Conservation (phyloP, 2,329 filamentous ascomycete genomes). For the Trichoderma polysporum region DNA sequence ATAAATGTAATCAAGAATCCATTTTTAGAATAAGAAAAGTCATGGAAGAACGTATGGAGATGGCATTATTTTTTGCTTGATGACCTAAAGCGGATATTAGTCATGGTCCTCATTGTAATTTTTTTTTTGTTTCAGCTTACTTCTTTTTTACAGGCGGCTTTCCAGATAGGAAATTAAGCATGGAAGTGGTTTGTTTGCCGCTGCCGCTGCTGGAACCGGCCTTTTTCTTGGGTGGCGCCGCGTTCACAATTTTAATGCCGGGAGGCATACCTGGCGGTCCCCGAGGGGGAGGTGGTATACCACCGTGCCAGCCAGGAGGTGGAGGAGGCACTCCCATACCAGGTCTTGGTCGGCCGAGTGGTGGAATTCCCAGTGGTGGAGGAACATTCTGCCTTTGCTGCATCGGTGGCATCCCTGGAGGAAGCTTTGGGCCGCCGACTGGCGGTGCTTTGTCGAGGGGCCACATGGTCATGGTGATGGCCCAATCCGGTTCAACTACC, state of each 20-base stretch:
- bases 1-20: conserved; percentile 1
- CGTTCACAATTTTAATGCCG: conserved; percentile 24
- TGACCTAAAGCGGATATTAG: not conserved
- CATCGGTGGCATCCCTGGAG: conserved; percentile 22
- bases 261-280: not conserved
- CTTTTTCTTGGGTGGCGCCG: conserved; percentile 22
- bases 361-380: conserved; percentile 18
- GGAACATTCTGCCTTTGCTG: not conserved
- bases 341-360: conserved; percentile 21
- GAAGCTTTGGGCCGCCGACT: conserved; percentile 25
- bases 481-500: conserved; percentile 70
- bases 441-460: conserved; percentile 49
- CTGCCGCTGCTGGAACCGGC: conserved; percentile 20
- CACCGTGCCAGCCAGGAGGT: conserved; percentile 24
- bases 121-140: conserved; percentile 19
- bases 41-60: not conserved
- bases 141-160: conserved; percentile 27
- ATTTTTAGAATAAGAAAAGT: conserved; percentile 10
- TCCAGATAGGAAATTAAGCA: conserved; percentile 26
- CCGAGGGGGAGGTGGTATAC: not conserved
- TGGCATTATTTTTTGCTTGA: conserved; percentile 24
- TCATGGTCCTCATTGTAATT: not conserved
- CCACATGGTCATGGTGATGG: conserved; percentile 59
- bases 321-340: not conserved
- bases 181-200: conserved; percentile 23